Percentiles rank a stretch among this genome's conserved stretches.
These are phyloP conservation scores for Pythium rishiriense DNA, from an alignment of 352 stramenopile species.

Conservation along the genomic window DNA sequence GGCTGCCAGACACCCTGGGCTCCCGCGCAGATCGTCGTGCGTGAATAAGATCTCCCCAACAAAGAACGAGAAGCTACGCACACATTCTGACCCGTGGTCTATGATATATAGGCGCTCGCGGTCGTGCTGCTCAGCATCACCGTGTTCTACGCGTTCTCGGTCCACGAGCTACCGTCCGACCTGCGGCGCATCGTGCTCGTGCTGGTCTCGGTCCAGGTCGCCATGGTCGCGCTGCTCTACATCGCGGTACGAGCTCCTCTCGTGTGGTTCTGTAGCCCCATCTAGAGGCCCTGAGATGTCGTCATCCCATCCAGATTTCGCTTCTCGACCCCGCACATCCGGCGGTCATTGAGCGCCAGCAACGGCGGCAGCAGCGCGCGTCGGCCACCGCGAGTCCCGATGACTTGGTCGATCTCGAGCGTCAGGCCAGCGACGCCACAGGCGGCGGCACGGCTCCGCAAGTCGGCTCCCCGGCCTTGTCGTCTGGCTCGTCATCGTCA, in stretches of 20 bases:
- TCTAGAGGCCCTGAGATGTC: neutral
- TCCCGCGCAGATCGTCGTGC: conserved; percentile 25
- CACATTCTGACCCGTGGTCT: neutral
- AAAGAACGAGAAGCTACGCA: neutral
- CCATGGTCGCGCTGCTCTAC: conserved; percentile 35
- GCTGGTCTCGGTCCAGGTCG: conserved; percentile 50
- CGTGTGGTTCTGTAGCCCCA: neutral
- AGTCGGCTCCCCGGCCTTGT: conserved; percentile 2
- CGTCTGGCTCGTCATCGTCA: conserved; percentile 4
- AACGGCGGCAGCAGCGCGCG: neutral
- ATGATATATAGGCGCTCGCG: conserved; percentile 34
- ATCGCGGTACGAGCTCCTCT: conserved; percentile 25
- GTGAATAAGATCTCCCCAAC: neutral
- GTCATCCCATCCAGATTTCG: conserved; percentile 41
- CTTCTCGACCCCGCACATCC: conserved; percentile 44
- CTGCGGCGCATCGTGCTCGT: conserved; percentile 35
- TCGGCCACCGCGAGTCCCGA: conserved; percentile 6
- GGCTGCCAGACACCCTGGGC: conserved; percentile 44
- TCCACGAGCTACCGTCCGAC: conserved; percentile 42
- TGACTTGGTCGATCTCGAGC: conserved; percentile 2
- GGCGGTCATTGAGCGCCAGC: conserved; percentile 24
- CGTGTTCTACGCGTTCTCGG: conserved; percentile 50
- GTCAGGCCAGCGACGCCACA: conserved; percentile 1
- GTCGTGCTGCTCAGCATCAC: conserved; percentile 37
- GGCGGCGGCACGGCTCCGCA: neutral